A percentile compares a stretch with the other conserved stretches of the same genome.
phyloP scores from a whole-genome alignment of 2,329 filamentous ascomycete genomes.

The Colletotrichum nymphaeae region DNA sequence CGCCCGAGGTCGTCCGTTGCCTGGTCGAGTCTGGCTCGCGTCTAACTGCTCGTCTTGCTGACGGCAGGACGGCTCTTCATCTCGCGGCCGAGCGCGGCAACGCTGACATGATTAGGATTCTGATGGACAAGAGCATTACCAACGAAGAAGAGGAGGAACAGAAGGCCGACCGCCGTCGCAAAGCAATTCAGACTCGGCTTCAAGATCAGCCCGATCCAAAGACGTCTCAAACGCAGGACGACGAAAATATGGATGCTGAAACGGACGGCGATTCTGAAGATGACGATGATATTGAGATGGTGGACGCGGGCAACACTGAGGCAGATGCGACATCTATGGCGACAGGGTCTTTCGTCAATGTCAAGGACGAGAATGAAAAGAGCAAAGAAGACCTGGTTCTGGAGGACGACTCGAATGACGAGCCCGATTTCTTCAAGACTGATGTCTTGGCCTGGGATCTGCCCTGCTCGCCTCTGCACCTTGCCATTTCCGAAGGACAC shows the following conservation, averaged over 20 bases:
- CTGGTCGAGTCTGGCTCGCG: conserved; percentile 80
- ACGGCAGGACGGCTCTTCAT: conserved; percentile 86
- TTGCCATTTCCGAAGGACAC: conserved; percentile 81
- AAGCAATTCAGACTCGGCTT: conserved; percentile 46
- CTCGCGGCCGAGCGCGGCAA: conserved; percentile 79
- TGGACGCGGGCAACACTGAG: conserved; percentile 60
- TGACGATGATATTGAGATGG: conserved; percentile 57
- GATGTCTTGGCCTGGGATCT: conserved; percentile 85
- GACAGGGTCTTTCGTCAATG: conserved; percentile 81
- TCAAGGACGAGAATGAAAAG: conserved; percentile 60
- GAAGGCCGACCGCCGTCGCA: conserved; percentile 62
- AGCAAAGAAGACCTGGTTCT: conserved; percentile 52
- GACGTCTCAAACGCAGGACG: conserved; percentile 41
- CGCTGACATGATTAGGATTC: conserved; percentile 74
- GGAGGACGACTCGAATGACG: conserved; percentile 65
- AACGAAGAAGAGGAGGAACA: conserved; percentile 78
- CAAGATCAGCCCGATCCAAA: conserved; percentile 39
- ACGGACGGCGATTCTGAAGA: conserved; percentile 50
- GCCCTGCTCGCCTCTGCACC: conserved; percentile 78
- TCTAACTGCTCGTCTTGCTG: conserved; percentile 78
- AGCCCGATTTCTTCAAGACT: conserved; percentile 84
- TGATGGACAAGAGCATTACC: conserved; percentile 78
- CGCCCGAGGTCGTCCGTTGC: conserved; percentile 75
- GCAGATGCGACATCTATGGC: conserved; percentile 63
- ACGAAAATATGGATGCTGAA: conserved; percentile 39